Evolutionary conservation across 805 yeast species (phyloP).

Genomic region (Barnettozyma populi): DNA sequence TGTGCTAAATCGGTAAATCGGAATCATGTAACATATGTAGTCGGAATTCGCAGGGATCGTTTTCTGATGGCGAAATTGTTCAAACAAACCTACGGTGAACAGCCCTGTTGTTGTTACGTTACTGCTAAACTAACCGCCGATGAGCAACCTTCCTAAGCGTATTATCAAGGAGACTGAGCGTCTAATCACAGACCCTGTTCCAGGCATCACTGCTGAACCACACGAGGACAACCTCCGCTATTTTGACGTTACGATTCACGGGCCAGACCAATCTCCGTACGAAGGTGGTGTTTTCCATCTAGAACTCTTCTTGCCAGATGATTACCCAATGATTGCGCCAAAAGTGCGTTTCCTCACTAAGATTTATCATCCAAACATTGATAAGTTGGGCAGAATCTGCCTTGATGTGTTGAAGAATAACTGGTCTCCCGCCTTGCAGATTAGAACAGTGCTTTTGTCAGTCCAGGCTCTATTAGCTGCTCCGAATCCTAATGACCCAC

Average conservation of each 20-base stretch:
- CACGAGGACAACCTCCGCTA: constrained; percentile 92
- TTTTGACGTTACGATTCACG: constrained; percentile 87
- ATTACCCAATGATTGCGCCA: constrained; percentile 98
- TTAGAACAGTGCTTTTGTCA: constrained; percentile 83
- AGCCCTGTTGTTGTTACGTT: too few relatives aligned
- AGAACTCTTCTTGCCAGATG: constrained; percentile 90
- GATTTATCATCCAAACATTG: constrained; percentile 96
- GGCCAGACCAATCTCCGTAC: constrained; percentile 89
- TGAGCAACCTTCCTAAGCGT: constrained; percentile 3
- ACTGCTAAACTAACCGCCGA: not conserved
- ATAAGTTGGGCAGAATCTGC: constrained; percentile 91
- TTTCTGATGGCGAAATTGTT: not conserved
- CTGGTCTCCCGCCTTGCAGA: constrained; percentile 98
- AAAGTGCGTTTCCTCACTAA: constrained; percentile 89
- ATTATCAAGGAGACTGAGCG: constrained; percentile 76
- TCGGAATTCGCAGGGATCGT: not conserved
- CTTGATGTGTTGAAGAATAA: constrained; percentile 89
- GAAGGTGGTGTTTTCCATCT: constrained; percentile 78
- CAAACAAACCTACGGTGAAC: not conserved
- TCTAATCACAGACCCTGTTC: constrained; percentile 88
- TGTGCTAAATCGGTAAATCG: too few relatives aligned
- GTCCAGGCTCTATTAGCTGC: constrained; percentile 92
- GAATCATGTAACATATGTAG: not conserved
- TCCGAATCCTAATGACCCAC: constrained; percentile 97
- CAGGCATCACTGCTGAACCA: constrained; percentile 90